Conservation (phyloP, 2,329 filamentous ascomycete genomes). For the Dryadomyces quercus-mongolicae region DNA sequence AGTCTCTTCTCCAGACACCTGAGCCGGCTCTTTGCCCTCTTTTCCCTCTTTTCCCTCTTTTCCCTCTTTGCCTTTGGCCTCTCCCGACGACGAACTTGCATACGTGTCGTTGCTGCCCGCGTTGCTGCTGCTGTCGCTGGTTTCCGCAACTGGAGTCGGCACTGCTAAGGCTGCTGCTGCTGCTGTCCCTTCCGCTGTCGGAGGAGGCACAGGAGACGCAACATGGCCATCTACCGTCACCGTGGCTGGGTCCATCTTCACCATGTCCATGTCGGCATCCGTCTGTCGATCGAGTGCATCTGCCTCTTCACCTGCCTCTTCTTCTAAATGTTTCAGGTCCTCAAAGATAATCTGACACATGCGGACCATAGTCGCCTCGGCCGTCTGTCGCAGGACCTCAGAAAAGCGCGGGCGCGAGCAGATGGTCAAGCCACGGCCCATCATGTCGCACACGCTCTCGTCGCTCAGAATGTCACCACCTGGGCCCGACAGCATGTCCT, state of each 20-base stretch:
- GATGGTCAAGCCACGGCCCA: constrained; percentile 94
- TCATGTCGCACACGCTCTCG: constrained; percentile 98
- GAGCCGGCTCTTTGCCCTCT: too few relatives aligned
- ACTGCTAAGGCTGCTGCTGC: not conserved
- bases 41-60: too few relatives aligned
- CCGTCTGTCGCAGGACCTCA: constrained; percentile 77
- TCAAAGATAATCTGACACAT: constrained; percentile 99
- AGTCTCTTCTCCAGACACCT: too few relatives aligned
- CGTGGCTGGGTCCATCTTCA: constrained; percentile 65
- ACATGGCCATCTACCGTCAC: constrained; percentile 9
- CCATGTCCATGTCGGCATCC: constrained; percentile 56
- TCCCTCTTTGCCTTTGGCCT: constrained; percentile 4
- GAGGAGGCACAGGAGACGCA: constrained; percentile 1
- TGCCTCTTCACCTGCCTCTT: constrained; percentile 56
- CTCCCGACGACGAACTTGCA: not conserved
- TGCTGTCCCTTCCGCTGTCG: not conserved
- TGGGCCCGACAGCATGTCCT: constrained; percentile 90
- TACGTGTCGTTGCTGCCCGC: not conserved
- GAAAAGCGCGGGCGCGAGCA: constrained; percentile 90
- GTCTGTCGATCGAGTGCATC: constrained; percentile 54
- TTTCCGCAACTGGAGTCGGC: not conserved
- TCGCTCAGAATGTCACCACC: constrained; percentile 91
- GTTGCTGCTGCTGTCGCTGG: not conserved
- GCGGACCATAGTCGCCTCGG: constrained; percentile 93
- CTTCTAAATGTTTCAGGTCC: constrained; percentile 75